These are phyloP conservation scores for Blastobotrys elegans DNA, from an alignment of 1,139 yeast species.

Conservation along the genomic window DNA sequence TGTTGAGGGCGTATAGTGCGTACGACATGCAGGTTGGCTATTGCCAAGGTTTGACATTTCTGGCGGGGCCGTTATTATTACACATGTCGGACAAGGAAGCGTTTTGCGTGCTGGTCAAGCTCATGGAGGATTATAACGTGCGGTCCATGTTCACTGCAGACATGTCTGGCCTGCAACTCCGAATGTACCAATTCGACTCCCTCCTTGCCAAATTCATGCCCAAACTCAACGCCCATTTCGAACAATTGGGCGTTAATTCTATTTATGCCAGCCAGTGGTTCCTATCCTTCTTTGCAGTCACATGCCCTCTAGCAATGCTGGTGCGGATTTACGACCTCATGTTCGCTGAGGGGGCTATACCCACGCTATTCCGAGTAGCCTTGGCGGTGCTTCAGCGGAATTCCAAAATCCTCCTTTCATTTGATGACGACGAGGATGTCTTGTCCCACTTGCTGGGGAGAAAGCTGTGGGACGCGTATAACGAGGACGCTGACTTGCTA, in stretches of 20 bases:
- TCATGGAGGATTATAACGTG: constrained; percentile 60
- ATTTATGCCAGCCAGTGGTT: constrained; percentile 56
- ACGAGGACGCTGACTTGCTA: constrained; percentile 43
- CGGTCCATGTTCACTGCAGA: constrained; percentile 56
- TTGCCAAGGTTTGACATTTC: constrained; percentile 64
- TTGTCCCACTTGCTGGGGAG: constrained; percentile 59
- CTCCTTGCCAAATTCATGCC: constrained; percentile 42
- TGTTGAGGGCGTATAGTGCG: constrained; percentile 61
- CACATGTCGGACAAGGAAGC: constrained; percentile 46
- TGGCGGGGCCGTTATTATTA: constrained; percentile 59
- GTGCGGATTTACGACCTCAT: constrained; percentile 52
- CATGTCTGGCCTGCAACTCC: constrained; percentile 50
- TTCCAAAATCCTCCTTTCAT: constrained; percentile 46
- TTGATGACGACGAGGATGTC: constrained; percentile 56
- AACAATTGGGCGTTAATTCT: constrained; percentile 31
- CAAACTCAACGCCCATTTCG: constrained; percentile 45
- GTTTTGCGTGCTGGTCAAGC: constrained; percentile 51
- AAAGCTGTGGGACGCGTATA: constrained; percentile 45
- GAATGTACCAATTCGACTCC: constrained; percentile 50
- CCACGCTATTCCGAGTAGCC: constrained; percentile 57
- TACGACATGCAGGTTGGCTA: constrained; percentile 68
- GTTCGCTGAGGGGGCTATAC: constrained; percentile 60
- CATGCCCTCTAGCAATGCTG: constrained; percentile 50
- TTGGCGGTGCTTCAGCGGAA: constrained; percentile 52
- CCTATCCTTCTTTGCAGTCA: constrained; percentile 58